A percentile compares a stretch with the other conserved stretches of the same genome.
These are phyloP conservation scores for Cryptococcus neoformans DNA, from an alignment of 1,284 basidiomycete species.

Conservation along the genomic window DNA sequence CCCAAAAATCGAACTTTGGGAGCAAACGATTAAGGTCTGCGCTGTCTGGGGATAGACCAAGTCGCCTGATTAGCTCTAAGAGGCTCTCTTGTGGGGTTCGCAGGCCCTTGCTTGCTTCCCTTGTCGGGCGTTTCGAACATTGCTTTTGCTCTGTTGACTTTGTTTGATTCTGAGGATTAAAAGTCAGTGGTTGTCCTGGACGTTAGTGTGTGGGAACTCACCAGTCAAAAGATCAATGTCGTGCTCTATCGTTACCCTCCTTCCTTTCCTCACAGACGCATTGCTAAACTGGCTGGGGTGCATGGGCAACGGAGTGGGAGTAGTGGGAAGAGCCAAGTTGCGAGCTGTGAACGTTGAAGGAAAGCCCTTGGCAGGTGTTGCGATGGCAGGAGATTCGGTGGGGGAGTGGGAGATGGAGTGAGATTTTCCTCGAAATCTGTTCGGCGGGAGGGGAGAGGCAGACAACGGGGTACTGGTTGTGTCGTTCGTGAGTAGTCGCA, in stretches of 20 bases:
- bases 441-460: slow-evolving; percentile 8
- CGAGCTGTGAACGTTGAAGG: slow-evolving; percentile 34
- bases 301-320: slow-evolving; percentile 40
- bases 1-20: not conserved
- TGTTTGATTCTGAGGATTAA: slow-evolving; percentile 26
- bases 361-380: slow-evolving; percentile 15
- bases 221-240: slow-evolving; percentile 43
- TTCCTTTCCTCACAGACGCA: slow-evolving; percentile 27
- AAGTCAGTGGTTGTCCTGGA: not conserved
- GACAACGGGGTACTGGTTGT: slow-evolving; percentile 2
- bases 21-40: slow-evolving; percentile 9
- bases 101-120: not conserved
- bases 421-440: slow-evolving; percentile 13
- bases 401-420: slow-evolving; percentile 18
- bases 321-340: slow-evolving; percentile 33
- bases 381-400: slow-evolving; percentile 6
- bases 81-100: slow-evolving; percentile 12
- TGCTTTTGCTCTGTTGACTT: slow-evolving; percentile 25
- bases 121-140: slow-evolving; percentile 26
- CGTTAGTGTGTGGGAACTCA: slow-evolving; percentile 16
- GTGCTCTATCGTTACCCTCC: slow-evolving; percentile 47
- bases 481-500: slow-evolving; percentile 35
- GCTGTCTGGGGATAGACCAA: slow-evolving; percentile 18
- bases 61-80: slow-evolving; percentile 9
- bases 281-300: slow-evolving; percentile 37